Percentiles rank a stretch among this genome's conserved stretches.
These are phyloP conservation scores for Lepiota subincarnata DNA, from an alignment of 768 basidiomycete genomes.

Conservation along the genomic window DNA sequence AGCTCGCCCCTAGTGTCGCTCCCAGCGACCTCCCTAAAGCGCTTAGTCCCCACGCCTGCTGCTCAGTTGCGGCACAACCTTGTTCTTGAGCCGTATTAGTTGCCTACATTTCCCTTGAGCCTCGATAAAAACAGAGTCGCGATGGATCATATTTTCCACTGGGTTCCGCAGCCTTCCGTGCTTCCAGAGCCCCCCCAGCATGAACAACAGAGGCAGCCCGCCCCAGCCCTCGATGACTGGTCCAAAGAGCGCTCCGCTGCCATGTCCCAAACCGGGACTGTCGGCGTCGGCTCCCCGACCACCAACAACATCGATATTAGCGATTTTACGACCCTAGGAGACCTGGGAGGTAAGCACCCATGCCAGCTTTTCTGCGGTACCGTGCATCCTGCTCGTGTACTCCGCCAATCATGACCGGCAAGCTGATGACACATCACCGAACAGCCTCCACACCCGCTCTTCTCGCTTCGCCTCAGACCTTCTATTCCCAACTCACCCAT, in stretches of 20 bases:
- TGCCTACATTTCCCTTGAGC: conserved; percentile 24
- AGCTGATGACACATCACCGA: conserved; percentile 12
- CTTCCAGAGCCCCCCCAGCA: conserved; percentile 30
- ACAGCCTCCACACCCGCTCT: conserved; percentile 34
- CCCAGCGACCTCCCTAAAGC: conserved; percentile 22
- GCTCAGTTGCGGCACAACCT: conserved; percentile 16
- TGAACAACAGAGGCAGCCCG: conserved; percentile 22
- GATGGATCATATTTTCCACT: conserved; percentile 45
- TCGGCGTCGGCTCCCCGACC: conserved; percentile 19
- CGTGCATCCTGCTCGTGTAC: conserved; percentile 1
- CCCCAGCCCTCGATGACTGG: conserved; percentile 38
- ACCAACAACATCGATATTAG: conserved; percentile 32
- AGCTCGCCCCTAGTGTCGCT: conserved; percentile 21
- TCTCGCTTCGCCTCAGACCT: conserved; percentile 35
- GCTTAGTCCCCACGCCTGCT: conserved; percentile 18
- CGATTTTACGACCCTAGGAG: conserved; percentile 38
- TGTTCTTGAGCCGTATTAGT: conserved; percentile 29
- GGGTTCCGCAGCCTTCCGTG: conserved; percentile 36
- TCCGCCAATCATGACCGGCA: neutral
- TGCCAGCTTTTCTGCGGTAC: neutral
- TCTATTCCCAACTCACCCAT: conserved; percentile 28
- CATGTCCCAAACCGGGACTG: conserved; percentile 17
- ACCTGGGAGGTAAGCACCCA: conserved; percentile 35
- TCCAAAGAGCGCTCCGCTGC: conserved; percentile 36
- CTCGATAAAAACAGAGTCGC: conserved; percentile 27